Evolutionary conservation across 2,329 filamentous ascomycete genomes (phyloP).

Genomic region (Fonsecaea erecta): DNA sequence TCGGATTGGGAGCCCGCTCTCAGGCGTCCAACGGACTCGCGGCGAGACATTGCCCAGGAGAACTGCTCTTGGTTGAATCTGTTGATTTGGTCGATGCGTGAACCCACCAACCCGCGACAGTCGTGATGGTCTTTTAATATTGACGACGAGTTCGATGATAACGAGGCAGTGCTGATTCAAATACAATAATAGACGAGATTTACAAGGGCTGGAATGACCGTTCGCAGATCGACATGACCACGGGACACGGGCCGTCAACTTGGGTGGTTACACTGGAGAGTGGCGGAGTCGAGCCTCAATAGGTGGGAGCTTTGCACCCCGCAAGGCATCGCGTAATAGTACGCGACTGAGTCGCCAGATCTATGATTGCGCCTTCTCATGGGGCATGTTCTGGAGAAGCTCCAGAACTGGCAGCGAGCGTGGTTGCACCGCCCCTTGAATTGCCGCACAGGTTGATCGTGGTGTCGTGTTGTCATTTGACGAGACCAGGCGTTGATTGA

Average conservation of each 20-base stretch:
- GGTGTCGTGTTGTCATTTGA: neutral
- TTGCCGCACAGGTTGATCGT: neutral
- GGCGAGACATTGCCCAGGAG: conserved; percentile 20
- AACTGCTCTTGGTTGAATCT: neutral
- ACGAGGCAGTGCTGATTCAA: neutral
- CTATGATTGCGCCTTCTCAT: neutral
- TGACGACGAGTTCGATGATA: neutral
- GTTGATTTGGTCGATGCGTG: neutral
- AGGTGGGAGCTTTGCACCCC: neutral
- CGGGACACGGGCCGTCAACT: neutral
- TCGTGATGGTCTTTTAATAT: neutral
- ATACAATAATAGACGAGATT: neutral
- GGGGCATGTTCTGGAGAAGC: neutral
- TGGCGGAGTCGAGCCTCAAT: neutral
- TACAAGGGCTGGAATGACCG: neutral
- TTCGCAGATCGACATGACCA: neutral
- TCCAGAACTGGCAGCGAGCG: neutral
- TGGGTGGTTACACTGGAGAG: neutral
- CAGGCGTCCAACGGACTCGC: conserved; percentile 28
- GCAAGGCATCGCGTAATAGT: neutral
- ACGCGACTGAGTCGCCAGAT: neutral
- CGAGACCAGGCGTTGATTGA: neutral
- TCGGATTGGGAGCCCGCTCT: conserved; percentile 26
- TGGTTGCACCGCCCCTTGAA: neutral
- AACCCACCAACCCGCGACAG: neutral